Evolutionary conservation across 179 eudicot genomes (phyloP), one percentile per base, ranked within the genome.

Genomic region (Gypsophila paniculata): DNA sequence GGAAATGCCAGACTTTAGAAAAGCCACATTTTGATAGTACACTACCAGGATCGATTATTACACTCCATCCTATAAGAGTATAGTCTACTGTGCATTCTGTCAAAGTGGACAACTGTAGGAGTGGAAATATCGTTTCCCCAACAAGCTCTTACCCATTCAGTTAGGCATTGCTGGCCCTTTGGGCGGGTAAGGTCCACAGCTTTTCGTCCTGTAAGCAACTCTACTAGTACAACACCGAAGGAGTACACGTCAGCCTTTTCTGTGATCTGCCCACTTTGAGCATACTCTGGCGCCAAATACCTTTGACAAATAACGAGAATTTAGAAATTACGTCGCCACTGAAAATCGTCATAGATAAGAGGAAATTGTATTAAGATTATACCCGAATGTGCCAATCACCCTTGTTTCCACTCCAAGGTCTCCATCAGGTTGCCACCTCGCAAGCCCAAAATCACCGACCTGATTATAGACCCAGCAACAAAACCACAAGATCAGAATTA

Each of bases 361-460:
- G 60, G 17, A 17, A 0, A 9, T n/a, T 23, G 22, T 57, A 34
- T 17, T 1, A 18, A 26, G 58, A 70, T 12, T 12, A 19, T 72
- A 90, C 96, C 96, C 96, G 53, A 90, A 90, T 36, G 96, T 90
- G 74, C 96, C 96, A n/a, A 90, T 86, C 8, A 90, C 96, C 77
- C 93, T 82, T 17, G 96, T 90, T 72, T 90, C 89, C 2, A 86
- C 93, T 55, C 90, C 96, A 14, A 75, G 82, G 74, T 90, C 93
- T 49, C 96, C 96, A 77, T 90, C 96, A 32, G 96, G 96, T 72
- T 90, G 96, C 96, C 96, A 90, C 63, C 96, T 90, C 2, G 96
- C 96, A 61, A 90, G 76, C 67, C 96, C 96, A 60, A 90, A 90
- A 77, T 90, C 96, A 52, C 96, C 96, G 34, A 90, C 96, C 96